Percentiles rank a stretch among this genome's conserved stretches.
phyloP scores from a whole-genome alignment of 2,329 filamentous ascomycete species.

The Mycosphaerella sp. region DNA sequence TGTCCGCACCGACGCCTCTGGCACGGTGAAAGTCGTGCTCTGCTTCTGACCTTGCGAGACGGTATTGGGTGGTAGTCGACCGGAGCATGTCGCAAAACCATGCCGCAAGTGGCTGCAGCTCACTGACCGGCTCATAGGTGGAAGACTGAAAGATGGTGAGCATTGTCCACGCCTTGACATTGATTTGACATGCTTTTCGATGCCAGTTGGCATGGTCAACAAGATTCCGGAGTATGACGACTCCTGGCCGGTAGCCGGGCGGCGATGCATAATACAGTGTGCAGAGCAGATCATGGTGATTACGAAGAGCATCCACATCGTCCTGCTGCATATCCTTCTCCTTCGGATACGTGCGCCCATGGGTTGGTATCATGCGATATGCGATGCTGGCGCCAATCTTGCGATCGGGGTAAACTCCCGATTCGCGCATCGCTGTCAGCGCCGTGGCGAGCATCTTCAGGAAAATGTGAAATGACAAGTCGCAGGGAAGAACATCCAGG shows the following conservation, averaged over 20 bases:
- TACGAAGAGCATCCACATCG: slow-evolving; percentile 53
- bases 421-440: slow-evolving; percentile 41
- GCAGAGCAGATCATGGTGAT: slow-evolving; percentile 56
- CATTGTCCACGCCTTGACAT: slow-evolving; percentile 52
- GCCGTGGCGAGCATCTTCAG: slow-evolving; percentile 51
- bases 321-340: slow-evolving; percentile 48
- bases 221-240: slow-evolving; percentile 48
- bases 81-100: slow-evolving; percentile 52
- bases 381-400: slow-evolving; percentile 49
- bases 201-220: slow-evolving; percentile 54
- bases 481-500: slow-evolving; percentile 42
- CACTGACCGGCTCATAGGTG: slow-evolving; percentile 42
- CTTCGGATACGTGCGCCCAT: slow-evolving; percentile 54
- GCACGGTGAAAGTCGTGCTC: slow-evolving; percentile 46
- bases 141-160: slow-evolving; percentile 53
- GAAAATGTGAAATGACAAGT: slow-evolving; percentile 54
- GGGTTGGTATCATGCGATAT: slow-evolving; percentile 54
- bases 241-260: slow-evolving; percentile 46
- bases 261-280: slow-evolving; percentile 55
- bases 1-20: slow-evolving; percentile 30
- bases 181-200: slow-evolving; percentile 53
- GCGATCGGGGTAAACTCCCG: slow-evolving; percentile 43
- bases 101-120: slow-evolving; percentile 44
- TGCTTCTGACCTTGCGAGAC: slow-evolving; percentile 51
- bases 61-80: slow-evolving; percentile 50